phyloP scores from a whole-genome alignment of 2,329 filamentous ascomycete species.

The Trichoderma simmonsii region DNA sequence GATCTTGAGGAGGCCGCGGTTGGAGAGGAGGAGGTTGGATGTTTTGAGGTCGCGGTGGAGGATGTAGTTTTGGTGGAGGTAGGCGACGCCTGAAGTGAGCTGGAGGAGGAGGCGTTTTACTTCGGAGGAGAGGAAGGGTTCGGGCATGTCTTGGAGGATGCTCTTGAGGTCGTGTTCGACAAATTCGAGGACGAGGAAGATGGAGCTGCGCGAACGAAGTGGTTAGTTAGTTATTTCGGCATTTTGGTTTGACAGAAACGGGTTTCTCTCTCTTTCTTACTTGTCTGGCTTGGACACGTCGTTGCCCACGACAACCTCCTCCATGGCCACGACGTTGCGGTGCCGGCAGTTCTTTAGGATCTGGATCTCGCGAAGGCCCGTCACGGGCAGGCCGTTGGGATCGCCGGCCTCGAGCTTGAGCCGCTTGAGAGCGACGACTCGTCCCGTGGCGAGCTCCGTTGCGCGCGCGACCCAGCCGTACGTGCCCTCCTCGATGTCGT shows the following conservation, averaged over 20 bases:
- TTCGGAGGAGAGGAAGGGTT: slow-evolving; percentile 89
- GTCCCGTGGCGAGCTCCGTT: slow-evolving; percentile 66
- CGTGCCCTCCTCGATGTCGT: slow-evolving; percentile 95
- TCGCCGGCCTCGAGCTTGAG: slow-evolving; percentile 84
- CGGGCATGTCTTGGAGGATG: slow-evolving; percentile 88
- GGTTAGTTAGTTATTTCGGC: too few relatives aligned
- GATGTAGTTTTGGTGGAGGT: slow-evolving; percentile 87
- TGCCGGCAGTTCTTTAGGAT: slow-evolving; percentile 79
- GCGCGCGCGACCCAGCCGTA: slow-evolving; percentile 94
- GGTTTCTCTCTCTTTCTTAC: too few relatives aligned
- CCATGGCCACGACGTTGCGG: slow-evolving; percentile 75
- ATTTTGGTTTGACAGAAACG: too few relatives aligned
- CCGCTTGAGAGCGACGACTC: slow-evolving; percentile 87
- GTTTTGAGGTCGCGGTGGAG: slow-evolving; percentile 92
- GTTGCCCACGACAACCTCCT: slow-evolving; percentile 80
- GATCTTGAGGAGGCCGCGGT: slow-evolving; percentile 90
- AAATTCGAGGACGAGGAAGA: slow-evolving; percentile 96
- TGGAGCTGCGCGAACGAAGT: too few relatives aligned
- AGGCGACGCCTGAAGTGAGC: slow-evolving; percentile 73
- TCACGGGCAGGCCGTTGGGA: slow-evolving; percentile 76
- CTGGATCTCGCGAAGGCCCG: slow-evolving; percentile 89
- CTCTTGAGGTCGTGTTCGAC: slow-evolving; percentile 95
- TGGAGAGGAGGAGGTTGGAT: slow-evolving; percentile 90
- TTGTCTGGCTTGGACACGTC: slow-evolving; percentile 52
- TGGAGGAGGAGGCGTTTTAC: slow-evolving; percentile 87